These are phyloP conservation scores for Neoboletus magnificus DNA, from an alignment of 768 basidiomycete species.

Conservation along the genomic window DNA sequence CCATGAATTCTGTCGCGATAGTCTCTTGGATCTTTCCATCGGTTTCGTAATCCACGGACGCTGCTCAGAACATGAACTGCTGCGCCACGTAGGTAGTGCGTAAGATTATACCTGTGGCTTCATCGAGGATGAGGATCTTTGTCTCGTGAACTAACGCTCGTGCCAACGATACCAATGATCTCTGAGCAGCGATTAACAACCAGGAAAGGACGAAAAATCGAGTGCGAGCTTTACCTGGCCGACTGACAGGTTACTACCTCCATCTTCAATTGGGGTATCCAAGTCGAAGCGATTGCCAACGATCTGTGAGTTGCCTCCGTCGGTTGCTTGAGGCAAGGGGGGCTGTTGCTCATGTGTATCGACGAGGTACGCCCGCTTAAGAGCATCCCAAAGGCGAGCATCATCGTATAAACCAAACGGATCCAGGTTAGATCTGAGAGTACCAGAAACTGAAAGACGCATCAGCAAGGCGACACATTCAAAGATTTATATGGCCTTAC, in stretches of 20 bases:
- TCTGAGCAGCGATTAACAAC: slow-evolving; percentile 45
- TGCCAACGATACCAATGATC: slow-evolving; percentile 83
- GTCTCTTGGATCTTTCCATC: slow-evolving; percentile 91
- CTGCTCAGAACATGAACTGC: slow-evolving; percentile 30
- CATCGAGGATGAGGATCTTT: slow-evolving; percentile 83
- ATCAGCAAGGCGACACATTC: slow-evolving; percentile 11
- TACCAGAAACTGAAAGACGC: slow-evolving; percentile 58
- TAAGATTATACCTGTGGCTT: slow-evolving; percentile 63
- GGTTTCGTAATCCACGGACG: slow-evolving; percentile 87
- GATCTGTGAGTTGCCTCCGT: slow-evolving; percentile 38
- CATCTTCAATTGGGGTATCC: slow-evolving; percentile 81
- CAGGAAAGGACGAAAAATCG: background rate
- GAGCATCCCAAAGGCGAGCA: slow-evolving; percentile 80
- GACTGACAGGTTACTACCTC: slow-evolving; percentile 81
- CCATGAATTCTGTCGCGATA: slow-evolving; percentile 77
- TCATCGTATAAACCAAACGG: slow-evolving; percentile 84
- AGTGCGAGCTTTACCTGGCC: slow-evolving; percentile 36
- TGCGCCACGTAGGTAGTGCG: background rate
- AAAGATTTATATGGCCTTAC: slow-evolving; percentile 24
- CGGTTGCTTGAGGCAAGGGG: slow-evolving; percentile 31
- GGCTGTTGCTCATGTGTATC: slow-evolving; percentile 39
- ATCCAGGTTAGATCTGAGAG: slow-evolving; percentile 83
- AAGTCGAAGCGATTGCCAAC: slow-evolving; percentile 63
- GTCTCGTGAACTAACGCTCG: slow-evolving; percentile 85
- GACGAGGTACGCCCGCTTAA: slow-evolving; percentile 80